Evolutionary conservation across 805 yeast species (phyloP), one percentile per base, ranked within the genome.

Genomic region (Sungouiozyma intestinalis): DNA sequence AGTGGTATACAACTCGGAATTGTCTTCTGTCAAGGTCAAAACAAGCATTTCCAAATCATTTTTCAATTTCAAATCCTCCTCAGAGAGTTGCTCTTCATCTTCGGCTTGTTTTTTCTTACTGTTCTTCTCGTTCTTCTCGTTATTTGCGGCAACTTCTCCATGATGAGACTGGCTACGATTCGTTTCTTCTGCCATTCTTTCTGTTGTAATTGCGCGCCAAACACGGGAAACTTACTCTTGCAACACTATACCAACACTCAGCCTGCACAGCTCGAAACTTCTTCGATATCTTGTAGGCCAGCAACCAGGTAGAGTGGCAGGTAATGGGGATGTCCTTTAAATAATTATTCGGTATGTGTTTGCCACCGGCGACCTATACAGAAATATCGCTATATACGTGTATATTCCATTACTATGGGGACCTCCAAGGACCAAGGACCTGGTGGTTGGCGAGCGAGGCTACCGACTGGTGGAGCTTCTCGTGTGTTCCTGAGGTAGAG

Each of bases 11-110:
- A 76, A 45, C 1, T 52, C 38, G 3, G 48, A 53, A 45, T 72
- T 69, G 2, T 75, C 60, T 48, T 79, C 87, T 46, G 65, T 65
- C 47, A 92, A 68, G 41, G 85, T 74, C 62, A 86, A 94, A 9
- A 87, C 97, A 33, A 92, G 71, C 71, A 77, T 66, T 54, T 88
- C 97, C 55, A 92, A 74, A 57, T 87, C 95, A 40, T 74, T 76
- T 59, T 92, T 88, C 51, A 92, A 73, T 58, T 81, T 84, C 52
- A 77, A 81, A 64, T 92, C 98, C 62, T 90, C 97, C 63, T 88
- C 97, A 21, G 87, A 81, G 45, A 92, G 73, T 59, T 87, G 95
- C 59, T 87, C 96, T 55, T 81, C 94, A 31, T 65, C 66, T 33
- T 56, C 52, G 41, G 57, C 59, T 48, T 58, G 52, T 41, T 52